Base-by-base conservation (phyloP, 164 flowering plant genomes). In the Hamamelis virginiana region DNA sequence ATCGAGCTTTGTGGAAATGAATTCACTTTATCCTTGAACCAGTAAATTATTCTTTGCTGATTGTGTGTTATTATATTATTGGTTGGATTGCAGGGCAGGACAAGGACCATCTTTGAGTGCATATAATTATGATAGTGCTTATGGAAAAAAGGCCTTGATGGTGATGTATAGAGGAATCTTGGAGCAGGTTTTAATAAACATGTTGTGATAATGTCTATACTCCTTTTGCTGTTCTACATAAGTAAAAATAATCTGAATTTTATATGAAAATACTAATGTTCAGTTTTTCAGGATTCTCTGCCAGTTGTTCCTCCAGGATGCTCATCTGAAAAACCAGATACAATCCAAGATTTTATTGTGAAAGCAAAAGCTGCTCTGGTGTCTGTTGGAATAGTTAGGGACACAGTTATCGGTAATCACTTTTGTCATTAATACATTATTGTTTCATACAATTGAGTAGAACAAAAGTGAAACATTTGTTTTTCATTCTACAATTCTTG, bases 81-180 rank as follows among this genome's bases (percentile, higher is more conserved):
- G 58, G 47, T 60, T 80, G 46, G 59, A 25, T 79, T 83, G 75
- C 90, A 95, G 98, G 82, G 98, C 98, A 38, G 98, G 98, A 64
- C 97, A 97, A 38, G 98, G 98, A 64, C 97, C 86, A 66, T 79
- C 92, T 12, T 82, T 95, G 76, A 91, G 97, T 87, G 95, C 97
- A 46, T 95, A 92, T 68, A 95, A 95, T 78, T 95, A 92, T 84
- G 97, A 95, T 66, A 95, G 97, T 81, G 76, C 79, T 22, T 89
- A 86, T 76, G 98, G 98, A 11, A 95, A 95, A 72, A 91, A 67
- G 76, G 97, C 98, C 46, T 69, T 95, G 75, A 69, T 77, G 86
- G 70, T 83, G 84, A 83, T 95, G 91, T 95, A 95, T 72, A 84
- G 74, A 78, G 97, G 97, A 77, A 86, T 95, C 50, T 80, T 92